These are phyloP conservation scores for Sordariomycetes sp. DNA, from an alignment of 2,329 filamentous ascomycete species.

Conservation along the genomic window DNA sequence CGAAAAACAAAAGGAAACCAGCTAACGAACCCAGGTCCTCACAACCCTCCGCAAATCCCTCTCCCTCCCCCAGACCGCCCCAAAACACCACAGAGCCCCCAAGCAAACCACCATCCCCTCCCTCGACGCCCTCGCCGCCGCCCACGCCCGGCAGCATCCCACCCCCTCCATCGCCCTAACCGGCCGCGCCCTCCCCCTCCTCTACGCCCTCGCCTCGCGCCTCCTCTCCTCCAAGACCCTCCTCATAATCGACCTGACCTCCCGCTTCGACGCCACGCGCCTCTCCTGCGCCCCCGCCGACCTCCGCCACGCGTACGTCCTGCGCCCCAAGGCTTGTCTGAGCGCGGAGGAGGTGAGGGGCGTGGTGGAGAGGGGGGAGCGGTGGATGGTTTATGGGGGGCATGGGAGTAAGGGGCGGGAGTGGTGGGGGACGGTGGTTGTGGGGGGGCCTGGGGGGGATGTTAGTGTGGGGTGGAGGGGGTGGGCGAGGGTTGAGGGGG, in stretches of 20 bases:
- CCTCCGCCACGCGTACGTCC: conserved; percentile 39
- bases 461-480: conserved; percentile 27
- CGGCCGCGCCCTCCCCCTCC: conserved; percentile 40
- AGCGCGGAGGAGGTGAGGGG: conserved; percentile 16
- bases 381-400: conserved; percentile 39
- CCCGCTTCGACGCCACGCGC: conserved; percentile 41
- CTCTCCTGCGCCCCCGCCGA: conserved; percentile 26
- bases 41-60: conserved; percentile 14
- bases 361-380: conserved; percentile 27
- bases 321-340: conserved; percentile 23
- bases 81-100: conserved; percentile 7
- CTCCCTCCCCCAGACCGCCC: conserved; percentile 6
- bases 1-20: conserved; percentile 4
- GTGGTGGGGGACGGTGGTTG: conserved; percentile 49
- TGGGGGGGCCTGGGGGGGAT: conserved; percentile 28
- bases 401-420: conserved; percentile 31
- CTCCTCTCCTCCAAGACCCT: conserved; percentile 37
- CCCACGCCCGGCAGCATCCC: conserved; percentile 37
- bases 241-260: conserved; percentile 43
- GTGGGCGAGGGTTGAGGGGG: conserved; percentile 40
- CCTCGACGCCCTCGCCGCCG: conserved; percentile 34
- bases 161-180: conserved; percentile 35
- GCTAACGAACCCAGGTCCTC: conserved; percentile 12
- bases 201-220: conserved; percentile 43
- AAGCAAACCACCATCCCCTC: conserved; percentile 28